phyloP scores from a whole-genome alignment of 768 basidiomycete genomes.

The Trametes gibbosa region DNA sequence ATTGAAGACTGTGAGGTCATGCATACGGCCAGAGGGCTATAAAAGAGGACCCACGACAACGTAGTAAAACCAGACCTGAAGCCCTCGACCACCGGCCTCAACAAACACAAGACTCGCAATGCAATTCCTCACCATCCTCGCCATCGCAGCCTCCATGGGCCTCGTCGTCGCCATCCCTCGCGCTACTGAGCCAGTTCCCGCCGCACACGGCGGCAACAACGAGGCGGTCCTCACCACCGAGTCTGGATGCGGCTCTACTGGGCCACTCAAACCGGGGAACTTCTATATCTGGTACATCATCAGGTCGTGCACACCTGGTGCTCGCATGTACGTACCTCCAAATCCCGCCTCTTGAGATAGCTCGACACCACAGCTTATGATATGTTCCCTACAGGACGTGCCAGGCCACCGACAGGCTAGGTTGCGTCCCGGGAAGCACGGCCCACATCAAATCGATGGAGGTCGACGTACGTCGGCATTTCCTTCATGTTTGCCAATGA shows the following conservation, averaged over 20 bases:
- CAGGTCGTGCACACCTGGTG: neutral
- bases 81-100: neutral
- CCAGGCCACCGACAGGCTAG: constrained; percentile 6
- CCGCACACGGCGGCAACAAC: neutral
- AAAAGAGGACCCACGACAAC: neutral
- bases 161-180: neutral
- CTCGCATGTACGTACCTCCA: neutral
- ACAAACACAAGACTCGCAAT: neutral
- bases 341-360: too few species aligned
- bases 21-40: neutral
- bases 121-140: neutral
- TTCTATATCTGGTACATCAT: neutral
- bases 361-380: neutral
- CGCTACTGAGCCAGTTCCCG: neutral
- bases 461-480: neutral
- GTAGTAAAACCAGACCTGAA: neutral
- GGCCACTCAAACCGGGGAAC: constrained; percentile 4
- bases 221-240: neutral
- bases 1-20: neutral
- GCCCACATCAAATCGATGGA: constrained; percentile 4
- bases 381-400: neutral
- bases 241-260: constrained; percentile 3
- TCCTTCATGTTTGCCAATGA: neutral
- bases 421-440: constrained; percentile 1
- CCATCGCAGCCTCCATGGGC: neutral